Percentiles rank a stretch among this genome's conserved stretches.
Conservation (phyloP, 331 rosid species). For the Dryas integrifolia region DNA sequence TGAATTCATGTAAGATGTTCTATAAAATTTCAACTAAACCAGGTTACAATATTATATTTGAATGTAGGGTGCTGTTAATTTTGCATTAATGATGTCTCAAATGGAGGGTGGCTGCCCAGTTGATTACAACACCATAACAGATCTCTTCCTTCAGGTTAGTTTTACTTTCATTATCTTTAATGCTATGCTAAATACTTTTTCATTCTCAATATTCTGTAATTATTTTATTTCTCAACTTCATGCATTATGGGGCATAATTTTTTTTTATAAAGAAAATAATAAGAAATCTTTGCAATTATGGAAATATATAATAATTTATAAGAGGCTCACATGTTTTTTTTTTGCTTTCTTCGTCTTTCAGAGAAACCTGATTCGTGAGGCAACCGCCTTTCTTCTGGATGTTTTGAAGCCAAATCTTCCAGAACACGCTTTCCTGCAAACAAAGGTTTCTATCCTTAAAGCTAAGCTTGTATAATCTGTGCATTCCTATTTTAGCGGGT, state of each 20-base stretch:
- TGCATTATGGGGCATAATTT: background rate
- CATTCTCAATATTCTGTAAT: background rate
- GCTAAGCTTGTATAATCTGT: background rate
- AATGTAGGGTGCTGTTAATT: conserved; percentile 96
- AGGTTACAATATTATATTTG: conserved; percentile 22
- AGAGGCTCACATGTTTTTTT: conserved; percentile 17
- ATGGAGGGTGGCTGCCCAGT: conserved; percentile 99
- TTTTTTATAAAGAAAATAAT: background rate
- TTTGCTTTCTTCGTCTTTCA: conserved; percentile 28
- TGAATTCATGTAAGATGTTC: background rate
- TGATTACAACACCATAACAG: conserved; percentile 97
- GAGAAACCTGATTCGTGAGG: conserved; percentile 99
- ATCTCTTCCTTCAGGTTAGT: conserved; percentile 94
- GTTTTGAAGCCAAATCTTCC: conserved; percentile 97
- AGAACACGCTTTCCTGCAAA: conserved; percentile 86
- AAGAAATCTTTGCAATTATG: background rate
- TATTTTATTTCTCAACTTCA: background rate
- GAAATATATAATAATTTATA: background rate
- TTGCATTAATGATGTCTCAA: conserved; percentile 99
- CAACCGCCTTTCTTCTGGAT: conserved; percentile 91
- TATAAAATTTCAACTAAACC: background rate
- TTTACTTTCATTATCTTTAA: background rate
- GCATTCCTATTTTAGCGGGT: conserved; percentile 18
- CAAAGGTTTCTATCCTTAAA: conserved; percentile 58
- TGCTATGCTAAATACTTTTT: background rate